A percentile compares a stretch with the other conserved stretches of the same genome.
These are phyloP conservation scores for Silene uniflora DNA, from an alignment of 148 eudicot genomes.

Conservation along the genomic window DNA sequence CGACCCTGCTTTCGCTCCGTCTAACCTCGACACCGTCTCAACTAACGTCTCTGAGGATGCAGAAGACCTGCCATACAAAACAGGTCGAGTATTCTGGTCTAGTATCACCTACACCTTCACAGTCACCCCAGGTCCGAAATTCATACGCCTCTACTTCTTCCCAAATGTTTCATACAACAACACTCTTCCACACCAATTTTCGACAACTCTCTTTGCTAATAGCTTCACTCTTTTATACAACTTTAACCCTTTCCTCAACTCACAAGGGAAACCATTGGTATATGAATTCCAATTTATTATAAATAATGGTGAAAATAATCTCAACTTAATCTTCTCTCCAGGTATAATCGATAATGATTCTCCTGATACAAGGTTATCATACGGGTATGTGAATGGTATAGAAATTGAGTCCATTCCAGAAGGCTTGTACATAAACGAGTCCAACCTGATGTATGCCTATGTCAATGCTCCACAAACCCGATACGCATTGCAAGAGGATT, in stretches of 20 bases:
- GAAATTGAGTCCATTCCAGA: conserved; percentile 32
- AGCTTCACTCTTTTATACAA: conserved; percentile 36
- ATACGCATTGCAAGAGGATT: background rate
- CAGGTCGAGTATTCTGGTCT: too few relatives aligned
- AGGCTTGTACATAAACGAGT: conserved; percentile 26
- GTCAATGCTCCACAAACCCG: background rate
- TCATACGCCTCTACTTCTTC: conserved; percentile 45
- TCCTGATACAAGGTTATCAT: too few relatives aligned
- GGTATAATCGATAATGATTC: too few relatives aligned
- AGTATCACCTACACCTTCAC: too few relatives aligned
- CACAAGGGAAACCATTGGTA: conserved; percentile 12
- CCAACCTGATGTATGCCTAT: background rate
- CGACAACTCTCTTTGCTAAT: conserved; percentile 36
- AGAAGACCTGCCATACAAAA: conserved; percentile 15
- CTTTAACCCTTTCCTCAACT: conserved; percentile 34
- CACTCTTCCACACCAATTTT: conserved; percentile 6
- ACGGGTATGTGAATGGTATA: too few relatives aligned
- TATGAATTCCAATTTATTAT: too few relatives aligned
- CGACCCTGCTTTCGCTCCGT: conserved; percentile 22
- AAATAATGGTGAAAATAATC: too few relatives aligned
- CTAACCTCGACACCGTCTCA: conserved; percentile 2
- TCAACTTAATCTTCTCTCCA: too few relatives aligned
- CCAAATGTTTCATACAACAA: conserved; percentile 9
- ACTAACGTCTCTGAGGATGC: background rate
- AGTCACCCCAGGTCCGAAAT: conserved; percentile 33